Evolutionary conservation across 345 rosid genomes (phyloP).

Genomic region (Kandelia obovata): DNA sequence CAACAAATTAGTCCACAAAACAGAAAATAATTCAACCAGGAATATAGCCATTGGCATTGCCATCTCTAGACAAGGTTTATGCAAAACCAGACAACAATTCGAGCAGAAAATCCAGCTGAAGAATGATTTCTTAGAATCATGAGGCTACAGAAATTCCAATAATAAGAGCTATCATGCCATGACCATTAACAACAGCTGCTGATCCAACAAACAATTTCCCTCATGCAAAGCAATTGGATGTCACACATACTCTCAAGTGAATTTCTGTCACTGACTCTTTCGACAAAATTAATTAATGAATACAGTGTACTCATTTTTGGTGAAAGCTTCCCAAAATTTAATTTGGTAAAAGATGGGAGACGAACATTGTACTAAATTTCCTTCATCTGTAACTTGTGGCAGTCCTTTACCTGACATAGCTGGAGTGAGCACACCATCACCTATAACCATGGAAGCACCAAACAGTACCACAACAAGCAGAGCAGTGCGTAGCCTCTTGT

Average conservation of each 20-base stretch:
- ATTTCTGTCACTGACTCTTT: not conserved
- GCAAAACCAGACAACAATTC: not conserved
- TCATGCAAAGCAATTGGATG: constrained; percentile 1
- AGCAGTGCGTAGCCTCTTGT: constrained; percentile 64
- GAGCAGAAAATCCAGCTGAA: not conserved
- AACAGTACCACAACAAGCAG: constrained; percentile 69
- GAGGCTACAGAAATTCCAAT: not conserved
- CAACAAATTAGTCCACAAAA: constrained; percentile 7
- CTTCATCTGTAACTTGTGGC: not conserved
- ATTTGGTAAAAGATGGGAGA: not conserved
- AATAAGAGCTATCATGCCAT: constrained; percentile 6
- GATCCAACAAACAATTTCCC: not conserved
- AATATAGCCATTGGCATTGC: not conserved
- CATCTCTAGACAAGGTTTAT: not conserved
- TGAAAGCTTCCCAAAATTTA: not conserved
- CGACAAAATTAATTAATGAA: too few species aligned
- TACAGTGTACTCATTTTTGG: too few species aligned
- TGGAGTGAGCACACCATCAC: constrained; percentile 86
- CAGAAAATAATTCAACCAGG: not conserved
- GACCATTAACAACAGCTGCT: not conserved
- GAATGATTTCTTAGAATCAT: constrained; percentile 1
- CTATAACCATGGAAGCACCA: constrained; percentile 91
- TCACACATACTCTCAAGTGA: not conserved
- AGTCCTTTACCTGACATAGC: constrained; percentile 67
- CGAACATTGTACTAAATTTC: not conserved